Evolutionary conservation across 768 basidiomycete genomes (phyloP).

Genomic region (Paxillus involutus): DNA sequence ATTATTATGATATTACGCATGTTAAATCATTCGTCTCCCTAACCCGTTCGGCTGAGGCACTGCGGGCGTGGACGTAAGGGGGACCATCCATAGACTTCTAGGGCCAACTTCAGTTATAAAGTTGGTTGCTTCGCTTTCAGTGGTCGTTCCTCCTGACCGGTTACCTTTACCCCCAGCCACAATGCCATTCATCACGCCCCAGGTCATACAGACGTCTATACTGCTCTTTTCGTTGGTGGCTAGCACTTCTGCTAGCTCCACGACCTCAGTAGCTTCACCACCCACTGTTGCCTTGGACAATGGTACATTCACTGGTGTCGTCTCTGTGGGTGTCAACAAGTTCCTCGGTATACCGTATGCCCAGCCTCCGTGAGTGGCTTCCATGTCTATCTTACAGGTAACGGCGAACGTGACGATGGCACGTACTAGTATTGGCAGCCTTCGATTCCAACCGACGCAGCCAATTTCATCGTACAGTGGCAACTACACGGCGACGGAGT

Average conservation of each 20-base stretch:
- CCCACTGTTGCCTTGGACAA: constrained; percentile 37
- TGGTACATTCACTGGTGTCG: constrained; percentile 44
- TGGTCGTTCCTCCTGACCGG: neutral
- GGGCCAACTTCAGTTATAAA: neutral
- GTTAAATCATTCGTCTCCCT: too few relatives aligned
- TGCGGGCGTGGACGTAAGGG: too few relatives aligned
- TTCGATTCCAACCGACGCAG: constrained; percentile 45
- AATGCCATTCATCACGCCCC: neutral
- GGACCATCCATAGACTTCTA: too few relatives aligned
- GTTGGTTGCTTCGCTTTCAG: neutral
- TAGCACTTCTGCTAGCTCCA: neutral
- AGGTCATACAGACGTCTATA: neutral
- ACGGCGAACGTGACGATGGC: neutral
- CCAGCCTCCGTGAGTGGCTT: constrained; percentile 46
- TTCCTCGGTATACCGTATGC: constrained; percentile 60
- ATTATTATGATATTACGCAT: too few relatives aligned
- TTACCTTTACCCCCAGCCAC: neutral
- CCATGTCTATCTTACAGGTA: neutral
- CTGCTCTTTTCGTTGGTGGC: neutral
- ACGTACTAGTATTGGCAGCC: constrained; percentile 31
- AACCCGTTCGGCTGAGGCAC: neutral
- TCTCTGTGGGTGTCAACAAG: constrained; percentile 31
- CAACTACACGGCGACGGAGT: constrained; percentile 34
- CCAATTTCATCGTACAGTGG: constrained; percentile 36
- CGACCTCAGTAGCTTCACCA: constrained; percentile 1